Base-by-base conservation (phyloP, 495 filamentous ascomycete species). In the Annulohypoxylon moriforme region DNA sequence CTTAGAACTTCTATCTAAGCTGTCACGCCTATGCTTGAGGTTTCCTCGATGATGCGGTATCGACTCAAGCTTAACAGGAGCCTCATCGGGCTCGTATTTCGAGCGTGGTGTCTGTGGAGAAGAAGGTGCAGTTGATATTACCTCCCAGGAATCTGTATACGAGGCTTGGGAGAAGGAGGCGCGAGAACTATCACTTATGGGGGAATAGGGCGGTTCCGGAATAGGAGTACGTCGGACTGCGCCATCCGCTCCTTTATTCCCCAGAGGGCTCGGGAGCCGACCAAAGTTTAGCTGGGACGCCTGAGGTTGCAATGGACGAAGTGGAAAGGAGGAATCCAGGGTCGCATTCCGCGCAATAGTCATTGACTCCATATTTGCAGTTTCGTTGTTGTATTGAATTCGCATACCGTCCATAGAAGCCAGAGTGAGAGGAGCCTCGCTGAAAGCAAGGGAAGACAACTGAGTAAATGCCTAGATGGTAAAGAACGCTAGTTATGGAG, bases 151-250 rank as follows among this genome's bases (percentile, higher is more conserved):
- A 0, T 71, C 71, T n/a, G 58, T 22, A 3, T 42, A 38, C 1
- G 62, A 74, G 0, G 44, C 71, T 34, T 53, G 50, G 25, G 71
- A 74, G 59, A 74, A 71, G 4, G 71, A 73, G 38, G 71, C 67
- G 22, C 67, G 62, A 18, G 56, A 74, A 27, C 71, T 67, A 33
- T 52, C 58, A 29, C 71, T 71, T 20, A 67, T 38, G 10, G 71
- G 67, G 2, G 71, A 74, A 56, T 31, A 60, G 24, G 71, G 55
- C 14, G 56, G 40, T 22, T 63, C 40, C 13, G 46, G 27, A 44
- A 36, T 29, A 9, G 13, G 7, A 14, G 40, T 60, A 2, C 18
- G 24, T 13, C 7, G 25, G 40, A 38, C n/a, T 25, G 33, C 31
- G 24, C 42, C 34, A 3, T 65, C 50, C 31, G 33, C 56, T 62